These are phyloP conservation scores for Pythium dissotocum DNA, from an alignment of 352 stramenopile genomes.

Conservation along the genomic window DNA sequence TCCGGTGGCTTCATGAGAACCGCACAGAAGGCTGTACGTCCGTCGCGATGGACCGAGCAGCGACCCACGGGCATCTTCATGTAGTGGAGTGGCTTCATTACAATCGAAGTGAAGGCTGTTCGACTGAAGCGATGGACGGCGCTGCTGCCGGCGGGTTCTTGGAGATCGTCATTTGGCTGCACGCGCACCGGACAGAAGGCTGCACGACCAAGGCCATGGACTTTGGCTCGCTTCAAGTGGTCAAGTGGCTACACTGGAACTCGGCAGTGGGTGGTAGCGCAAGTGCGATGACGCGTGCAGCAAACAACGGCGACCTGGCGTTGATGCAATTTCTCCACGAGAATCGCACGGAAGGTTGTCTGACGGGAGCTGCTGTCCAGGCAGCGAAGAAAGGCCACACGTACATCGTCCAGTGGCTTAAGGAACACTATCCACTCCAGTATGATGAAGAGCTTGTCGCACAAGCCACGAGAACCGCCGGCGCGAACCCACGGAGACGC, in stretches of 20 bases:
- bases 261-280: constrained; percentile 15
- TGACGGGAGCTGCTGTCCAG: constrained; percentile 7
- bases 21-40: constrained; percentile 21
- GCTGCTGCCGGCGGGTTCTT: constrained; percentile 24
- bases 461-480: constrained; percentile 11
- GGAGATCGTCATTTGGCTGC: constrained; percentile 21
- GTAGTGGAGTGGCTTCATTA: constrained; percentile 25
- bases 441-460: constrained; percentile 15
- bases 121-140: constrained; percentile 22
- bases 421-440: constrained; percentile 13
- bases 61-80: constrained; percentile 3
- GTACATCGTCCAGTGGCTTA: constrained; percentile 22
- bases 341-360: constrained; percentile 22
- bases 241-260: constrained; percentile 27
- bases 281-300: constrained; percentile 18
- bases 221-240: constrained; percentile 11
- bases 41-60: constrained; percentile 21
- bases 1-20: constrained; percentile 24
- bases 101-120: constrained; percentile 21
- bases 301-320: constrained; percentile 11
- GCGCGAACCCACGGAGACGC: constrained; percentile 5
- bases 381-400: constrained; percentile 22
- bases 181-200: constrained; percentile 17
- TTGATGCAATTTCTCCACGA: constrained; percentile 23
- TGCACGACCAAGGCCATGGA: constrained; percentile 12